A percentile compares a stretch with the other conserved stretches of the same genome.
Evolutionary conservation across 208 protist genomes (phyloP).

Genomic region (Leishmania amazonensis): DNA sequence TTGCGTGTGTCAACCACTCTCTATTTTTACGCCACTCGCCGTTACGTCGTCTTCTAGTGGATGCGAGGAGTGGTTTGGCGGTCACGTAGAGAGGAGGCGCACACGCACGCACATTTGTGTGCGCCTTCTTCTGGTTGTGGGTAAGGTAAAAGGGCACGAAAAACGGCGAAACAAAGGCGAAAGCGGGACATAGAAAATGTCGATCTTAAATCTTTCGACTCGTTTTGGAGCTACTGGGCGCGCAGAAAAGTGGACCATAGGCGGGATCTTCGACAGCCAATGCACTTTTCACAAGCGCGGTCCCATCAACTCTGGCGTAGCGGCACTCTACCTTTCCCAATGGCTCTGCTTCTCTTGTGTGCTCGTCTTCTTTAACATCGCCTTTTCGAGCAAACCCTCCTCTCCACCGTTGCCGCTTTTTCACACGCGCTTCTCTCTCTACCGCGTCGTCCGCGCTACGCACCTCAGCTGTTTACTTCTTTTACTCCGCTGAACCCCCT

Average conservation of each 20-base stretch:
- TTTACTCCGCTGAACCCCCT: not conserved
- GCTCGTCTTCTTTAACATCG: not conserved
- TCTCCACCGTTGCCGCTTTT: not conserved
- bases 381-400: not conserved
- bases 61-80: not conserved
- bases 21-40: not conserved
- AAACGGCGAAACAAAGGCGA: not conserved
- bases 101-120: not conserved
- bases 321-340: not conserved
- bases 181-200: not conserved
- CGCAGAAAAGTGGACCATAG: too few species aligned
- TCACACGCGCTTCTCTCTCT: not conserved
- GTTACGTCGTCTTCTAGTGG: not conserved
- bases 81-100: not conserved
- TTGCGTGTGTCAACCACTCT: not conserved
- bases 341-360: not conserved
- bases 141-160: not conserved
- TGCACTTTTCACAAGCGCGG: not conserved
- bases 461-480: conserved; percentile 3
- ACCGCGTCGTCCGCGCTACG: not conserved
- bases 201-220: not conserved
- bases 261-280: not conserved
- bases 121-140: not conserved
- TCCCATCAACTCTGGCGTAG: not conserved
- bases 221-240: not conserved